phyloP scores from a whole-genome alignment of 2,329 filamentous ascomycete genomes.

The Myriosclerotinia curreyana region DNA sequence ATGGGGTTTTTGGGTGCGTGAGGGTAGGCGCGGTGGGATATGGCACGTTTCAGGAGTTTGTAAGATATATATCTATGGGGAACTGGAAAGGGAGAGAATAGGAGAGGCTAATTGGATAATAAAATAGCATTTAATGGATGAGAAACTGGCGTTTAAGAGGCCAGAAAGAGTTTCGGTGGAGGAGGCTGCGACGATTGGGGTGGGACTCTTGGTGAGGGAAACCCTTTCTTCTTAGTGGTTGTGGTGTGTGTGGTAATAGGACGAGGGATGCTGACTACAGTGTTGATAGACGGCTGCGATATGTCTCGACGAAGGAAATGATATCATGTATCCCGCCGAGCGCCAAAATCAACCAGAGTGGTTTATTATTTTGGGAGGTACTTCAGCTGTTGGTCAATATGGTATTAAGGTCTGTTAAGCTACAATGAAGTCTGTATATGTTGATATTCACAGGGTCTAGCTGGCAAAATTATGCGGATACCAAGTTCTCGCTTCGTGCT shows the following conservation, averaged over 20 bases:
- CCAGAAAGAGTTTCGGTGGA: slow-evolving; percentile 34
- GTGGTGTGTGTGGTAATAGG: neutral
- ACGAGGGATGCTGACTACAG: neutral
- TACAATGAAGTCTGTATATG: neutral
- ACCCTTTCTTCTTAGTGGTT: neutral
- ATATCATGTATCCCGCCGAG: slow-evolving; percentile 7
- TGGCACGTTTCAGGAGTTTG: slow-evolving; percentile 21
- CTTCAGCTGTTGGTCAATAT: slow-evolving; percentile 41
- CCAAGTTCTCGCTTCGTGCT: slow-evolving; percentile 42
- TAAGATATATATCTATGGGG: neutral
- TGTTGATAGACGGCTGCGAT: slow-evolving; percentile 14
- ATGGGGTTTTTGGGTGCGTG: slow-evolving; percentile 41
- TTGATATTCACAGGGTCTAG: slow-evolving; percentile 29
- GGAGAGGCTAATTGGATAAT: slow-evolving; percentile 5
- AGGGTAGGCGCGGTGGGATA: slow-evolving; percentile 39
- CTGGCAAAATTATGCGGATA: slow-evolving; percentile 41
- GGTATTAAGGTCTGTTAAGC: slow-evolving; percentile 35
- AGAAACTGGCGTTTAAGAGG: slow-evolving; percentile 40
- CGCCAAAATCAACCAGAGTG: slow-evolving; percentile 38
- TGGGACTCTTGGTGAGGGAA: slow-evolving; percentile 39
- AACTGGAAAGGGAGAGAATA: neutral
- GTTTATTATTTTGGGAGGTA: slow-evolving; percentile 42
- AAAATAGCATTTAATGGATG: slow-evolving; percentile 40
- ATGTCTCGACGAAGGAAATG: slow-evolving; percentile 7
- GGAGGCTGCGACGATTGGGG: slow-evolving; percentile 41